phyloP scores from a whole-genome alignment of 345 rosid species.

The Passiflora organensis region DNA sequence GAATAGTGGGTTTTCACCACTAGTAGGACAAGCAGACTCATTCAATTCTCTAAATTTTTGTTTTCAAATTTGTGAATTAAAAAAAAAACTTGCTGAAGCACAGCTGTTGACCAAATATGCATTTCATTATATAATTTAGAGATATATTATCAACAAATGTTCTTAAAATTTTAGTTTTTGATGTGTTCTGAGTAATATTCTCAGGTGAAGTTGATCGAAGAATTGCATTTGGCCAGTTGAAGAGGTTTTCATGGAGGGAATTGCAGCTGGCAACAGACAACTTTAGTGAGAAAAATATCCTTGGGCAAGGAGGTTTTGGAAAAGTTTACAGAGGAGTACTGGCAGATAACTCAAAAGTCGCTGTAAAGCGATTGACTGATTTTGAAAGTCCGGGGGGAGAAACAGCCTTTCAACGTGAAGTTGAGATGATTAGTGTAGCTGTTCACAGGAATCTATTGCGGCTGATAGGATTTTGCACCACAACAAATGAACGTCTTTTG shows the following conservation, averaged over 20 bases:
- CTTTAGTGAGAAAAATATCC: background rate
- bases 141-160: too few relatives aligned
- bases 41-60: too few relatives aligned
- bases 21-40: too few relatives aligned
- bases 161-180: too few relatives aligned
- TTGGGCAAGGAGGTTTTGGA: background rate
- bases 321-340: background rate
- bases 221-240: too few relatives aligned
- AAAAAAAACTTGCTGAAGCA: too few relatives aligned
- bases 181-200: background rate
- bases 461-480: slow-evolving; percentile 74
- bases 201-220: too few relatives aligned
- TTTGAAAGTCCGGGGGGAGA: slow-evolving; percentile 75
- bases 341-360: background rate
- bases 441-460: slow-evolving; percentile 76
- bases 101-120: too few relatives aligned
- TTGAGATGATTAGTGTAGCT: slow-evolving; percentile 75
- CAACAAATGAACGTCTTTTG: slow-evolving; percentile 71
- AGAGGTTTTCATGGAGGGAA: background rate
- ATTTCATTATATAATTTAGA: too few relatives aligned
- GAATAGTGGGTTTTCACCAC: too few relatives aligned
- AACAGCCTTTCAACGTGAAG: slow-evolving; percentile 80
- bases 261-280: background rate
- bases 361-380: slow-evolving; percentile 37
- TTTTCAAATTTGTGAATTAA: too few relatives aligned